Base-by-base conservation (phyloP, 768 basidiomycete species). In the Lanmaoa rubissima region DNA sequence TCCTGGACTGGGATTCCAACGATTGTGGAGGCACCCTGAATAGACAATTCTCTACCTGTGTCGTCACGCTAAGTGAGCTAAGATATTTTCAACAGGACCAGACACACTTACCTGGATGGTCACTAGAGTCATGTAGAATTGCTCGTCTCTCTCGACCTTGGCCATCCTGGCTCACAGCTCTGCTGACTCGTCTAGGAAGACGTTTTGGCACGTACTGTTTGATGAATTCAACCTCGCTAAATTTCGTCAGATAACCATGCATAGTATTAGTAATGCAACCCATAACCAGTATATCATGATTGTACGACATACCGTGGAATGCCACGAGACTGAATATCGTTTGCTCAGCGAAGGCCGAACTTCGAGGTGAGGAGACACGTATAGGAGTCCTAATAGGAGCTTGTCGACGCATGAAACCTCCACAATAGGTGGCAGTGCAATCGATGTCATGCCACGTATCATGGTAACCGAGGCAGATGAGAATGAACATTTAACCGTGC, bases 11-110 rank as follows among this genome's bases (percentile, higher is more conserved):
- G n/a, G 57, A 55, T 32, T 72, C 65, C 34, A 72, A 36, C 1
- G 52, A 26, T 19, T 56, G 49, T 16, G 63, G 58, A 17, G 72
- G 73, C 7, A 73, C 51, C 49, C 57, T 70, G 57, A 66, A 73
- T 32, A 71, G 52, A 41, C 48, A 19, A 40, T 63, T 46, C 48
- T 70, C 72, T 9, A 73, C 70, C 70, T 72, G 5, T 13, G 11
- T 38, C n/a, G 17, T 19, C 31, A 21, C 14, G 6, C 28, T 26
- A 24, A 24, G 11, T 56, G 17, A 63, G 51, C 45, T 4, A 32
- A 43, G 34, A 21, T 26, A 13, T 16, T 16, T 32, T 42, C 9
- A 17, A 28, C 28, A 12, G 7, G 9, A 40, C 1, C 11, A 31
- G 39, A 24, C 17, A 6, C 10, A 13, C 24, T 40, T 31, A 42